Evolutionary conservation across 2,329 filamentous ascomycete genomes (phyloP).

Genomic region (Lachnellula hyalina): DNA sequence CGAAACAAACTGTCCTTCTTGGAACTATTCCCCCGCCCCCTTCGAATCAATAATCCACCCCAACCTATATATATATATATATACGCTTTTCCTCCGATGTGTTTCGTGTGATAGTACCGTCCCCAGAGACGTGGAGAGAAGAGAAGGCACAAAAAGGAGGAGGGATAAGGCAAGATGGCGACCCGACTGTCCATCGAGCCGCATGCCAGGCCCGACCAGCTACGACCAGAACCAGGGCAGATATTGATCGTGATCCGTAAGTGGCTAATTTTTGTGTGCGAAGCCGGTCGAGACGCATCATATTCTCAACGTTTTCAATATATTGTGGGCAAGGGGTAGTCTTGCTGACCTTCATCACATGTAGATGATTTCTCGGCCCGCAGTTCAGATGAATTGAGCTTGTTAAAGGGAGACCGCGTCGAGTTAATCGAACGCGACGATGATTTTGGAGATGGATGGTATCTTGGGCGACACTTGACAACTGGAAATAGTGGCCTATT

Average conservation of each 20-base stretch:
- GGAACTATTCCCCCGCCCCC: not conserved
- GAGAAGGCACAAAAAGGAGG: constrained; percentile 2
- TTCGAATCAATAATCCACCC: not conserved
- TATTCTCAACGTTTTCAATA: constrained; percentile 8
- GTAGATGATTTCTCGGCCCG: constrained; percentile 87
- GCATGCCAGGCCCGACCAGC: constrained; percentile 29
- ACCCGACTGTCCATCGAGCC: constrained; percentile 37
- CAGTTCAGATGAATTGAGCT: constrained; percentile 85
- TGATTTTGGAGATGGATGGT: constrained; percentile 87
- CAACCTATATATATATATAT: not conserved
- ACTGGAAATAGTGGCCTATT: constrained; percentile 75
- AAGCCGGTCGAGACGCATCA: not conserved
- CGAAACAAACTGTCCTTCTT: constrained; percentile 1
- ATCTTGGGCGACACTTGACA: constrained; percentile 66
- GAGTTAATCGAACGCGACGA: constrained; percentile 81
- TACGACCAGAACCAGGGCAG: constrained; percentile 56
- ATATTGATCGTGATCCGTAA: constrained; percentile 67
- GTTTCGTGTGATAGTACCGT: constrained; percentile 19
- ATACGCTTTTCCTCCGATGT: constrained; percentile 15
- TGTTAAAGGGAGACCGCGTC: constrained; percentile 78
- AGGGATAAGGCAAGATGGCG: constrained; percentile 33
- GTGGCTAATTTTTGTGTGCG: constrained; percentile 32
- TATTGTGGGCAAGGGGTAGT: constrained; percentile 2
- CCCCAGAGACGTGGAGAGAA: constrained; percentile 18
- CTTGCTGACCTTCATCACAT: constrained; percentile 15